phyloP scores from a whole-genome alignment of 2,329 filamentous ascomycete species.

The Fusarium graminum region DNA sequence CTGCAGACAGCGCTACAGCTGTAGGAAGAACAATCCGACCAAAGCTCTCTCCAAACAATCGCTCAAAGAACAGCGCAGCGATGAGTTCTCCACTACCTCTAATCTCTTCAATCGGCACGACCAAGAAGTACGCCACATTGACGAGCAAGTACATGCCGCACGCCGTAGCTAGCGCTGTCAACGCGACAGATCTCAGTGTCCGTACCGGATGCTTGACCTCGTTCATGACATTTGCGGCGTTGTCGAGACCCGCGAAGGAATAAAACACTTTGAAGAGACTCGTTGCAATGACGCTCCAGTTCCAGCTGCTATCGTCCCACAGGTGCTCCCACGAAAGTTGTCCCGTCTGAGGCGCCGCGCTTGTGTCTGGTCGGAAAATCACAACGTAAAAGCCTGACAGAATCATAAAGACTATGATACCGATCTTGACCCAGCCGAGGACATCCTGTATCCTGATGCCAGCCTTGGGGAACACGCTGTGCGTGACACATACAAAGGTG shows the following conservation, averaged over 20 bases:
- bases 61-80: slow-evolving; percentile 75
- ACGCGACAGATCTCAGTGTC: slow-evolving; percentile 73
- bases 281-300: slow-evolving; percentile 75
- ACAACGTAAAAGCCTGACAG: slow-evolving; percentile 71
- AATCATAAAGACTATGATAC: slow-evolving; percentile 71
- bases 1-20: slow-evolving; percentile 75
- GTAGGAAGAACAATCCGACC: slow-evolving; percentile 71
- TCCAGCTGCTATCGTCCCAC: slow-evolving; percentile 77
- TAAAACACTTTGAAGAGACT: slow-evolving; percentile 78
- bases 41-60: slow-evolving; percentile 69
- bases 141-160: slow-evolving; percentile 75
- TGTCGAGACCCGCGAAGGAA: slow-evolving; percentile 75
- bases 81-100: slow-evolving; percentile 75
- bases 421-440: slow-evolving; percentile 74
- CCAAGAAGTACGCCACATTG: slow-evolving; percentile 72
- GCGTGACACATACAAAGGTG: slow-evolving; percentile 68
- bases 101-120: slow-evolving; percentile 76
- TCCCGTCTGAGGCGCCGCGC: slow-evolving; percentile 9
- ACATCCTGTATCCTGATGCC: slow-evolving; percentile 72
- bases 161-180: slow-evolving; percentile 70
- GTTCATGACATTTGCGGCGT: slow-evolving; percentile 78
- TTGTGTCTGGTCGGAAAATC: slow-evolving; percentile 55
- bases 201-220: slow-evolving; percentile 77
- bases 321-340: slow-evolving; percentile 63
- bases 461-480: slow-evolving; percentile 68